Conservation (phyloP, 2,329 filamentous ascomycete species). For the Exophiala oligosperma region DNA sequence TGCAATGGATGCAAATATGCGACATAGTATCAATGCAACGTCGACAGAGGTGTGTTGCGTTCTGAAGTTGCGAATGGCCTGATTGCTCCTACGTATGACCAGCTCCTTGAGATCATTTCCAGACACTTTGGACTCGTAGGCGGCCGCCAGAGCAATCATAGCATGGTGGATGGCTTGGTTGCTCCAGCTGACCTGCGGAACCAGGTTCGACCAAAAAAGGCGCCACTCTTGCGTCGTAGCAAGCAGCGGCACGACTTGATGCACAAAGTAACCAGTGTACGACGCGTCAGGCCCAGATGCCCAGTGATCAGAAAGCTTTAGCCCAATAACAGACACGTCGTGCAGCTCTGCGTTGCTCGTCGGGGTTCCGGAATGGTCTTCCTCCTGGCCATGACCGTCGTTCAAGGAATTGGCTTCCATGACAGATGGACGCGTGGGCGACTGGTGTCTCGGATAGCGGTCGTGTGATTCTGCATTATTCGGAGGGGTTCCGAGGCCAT, state of each 20-base stretch:
- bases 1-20: constrained; percentile 16
- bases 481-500: too few species aligned
- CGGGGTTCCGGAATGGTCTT: too few species aligned
- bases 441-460: too few species aligned
- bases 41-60: constrained; percentile 4
- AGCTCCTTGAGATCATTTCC: constrained; percentile 4
- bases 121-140: constrained; percentile 12
- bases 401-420: not conserved
- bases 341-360: too few species aligned
- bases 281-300: not conserved
- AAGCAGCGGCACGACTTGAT: constrained; percentile 9
- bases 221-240: constrained; percentile 12
- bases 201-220: constrained; percentile 14
- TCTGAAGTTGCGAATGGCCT: constrained; percentile 7
- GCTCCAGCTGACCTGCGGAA: constrained; percentile 18
- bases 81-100: constrained; percentile 5
- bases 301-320: constrained; percentile 9
- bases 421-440: not conserved
- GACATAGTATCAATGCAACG: constrained; percentile 17
- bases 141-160: constrained; percentile 18
- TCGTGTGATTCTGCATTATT: too few species aligned
- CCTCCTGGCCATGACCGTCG: too few species aligned
- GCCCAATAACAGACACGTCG: too few species aligned
- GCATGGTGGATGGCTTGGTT: constrained; percentile 19
- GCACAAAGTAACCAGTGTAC: constrained; percentile 8